phyloP scores from a whole-genome alignment of 192 early-diverging fungal genomes.

The Mortierella alpina region DNA sequence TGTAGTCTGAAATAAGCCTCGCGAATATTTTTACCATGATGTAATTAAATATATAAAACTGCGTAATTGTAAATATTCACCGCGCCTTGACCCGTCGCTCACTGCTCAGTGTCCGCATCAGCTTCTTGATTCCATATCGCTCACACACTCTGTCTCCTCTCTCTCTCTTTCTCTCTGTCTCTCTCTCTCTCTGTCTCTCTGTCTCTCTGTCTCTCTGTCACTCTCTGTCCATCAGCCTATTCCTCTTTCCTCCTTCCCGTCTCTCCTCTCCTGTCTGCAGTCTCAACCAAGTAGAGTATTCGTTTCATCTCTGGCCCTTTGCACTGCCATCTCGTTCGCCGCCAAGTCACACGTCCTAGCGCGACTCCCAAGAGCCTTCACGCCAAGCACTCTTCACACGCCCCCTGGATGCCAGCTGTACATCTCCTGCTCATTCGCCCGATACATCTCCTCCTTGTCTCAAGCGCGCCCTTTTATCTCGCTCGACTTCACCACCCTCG shows the following conservation, averaged over 20 bases:
- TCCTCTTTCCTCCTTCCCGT: background rate
- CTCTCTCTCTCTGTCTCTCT: background rate
- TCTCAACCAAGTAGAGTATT: background rate
- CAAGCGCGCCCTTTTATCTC: too few relatives aligned
- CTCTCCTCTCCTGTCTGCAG: background rate
- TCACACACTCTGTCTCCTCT: background rate
- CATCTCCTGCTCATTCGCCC: too few relatives aligned
- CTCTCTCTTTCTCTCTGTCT: slow-evolving; percentile 5
- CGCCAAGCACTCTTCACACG: too few relatives aligned
- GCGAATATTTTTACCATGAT: background rate
- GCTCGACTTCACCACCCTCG: too few relatives aligned
- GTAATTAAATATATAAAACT: background rate
- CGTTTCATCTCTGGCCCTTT: background rate
- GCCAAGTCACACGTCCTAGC: too few relatives aligned
- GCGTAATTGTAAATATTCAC: background rate
- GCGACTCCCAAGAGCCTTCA: too few relatives aligned
- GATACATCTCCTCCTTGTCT: too few relatives aligned
- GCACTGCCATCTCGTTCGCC: too few relatives aligned
- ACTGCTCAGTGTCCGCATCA: background rate
- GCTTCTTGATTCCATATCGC: background rate
- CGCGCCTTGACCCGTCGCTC: background rate
- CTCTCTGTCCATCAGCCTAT: background rate
- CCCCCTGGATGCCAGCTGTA: too few relatives aligned
- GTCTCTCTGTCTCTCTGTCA: background rate
- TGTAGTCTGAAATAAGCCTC: background rate